A percentile compares a stretch with the other conserved stretches of the same genome.
These are phyloP conservation scores for Astrothelium macrocarpum DNA, from an alignment of 495 filamentous ascomycete species.

Conservation along the genomic window DNA sequence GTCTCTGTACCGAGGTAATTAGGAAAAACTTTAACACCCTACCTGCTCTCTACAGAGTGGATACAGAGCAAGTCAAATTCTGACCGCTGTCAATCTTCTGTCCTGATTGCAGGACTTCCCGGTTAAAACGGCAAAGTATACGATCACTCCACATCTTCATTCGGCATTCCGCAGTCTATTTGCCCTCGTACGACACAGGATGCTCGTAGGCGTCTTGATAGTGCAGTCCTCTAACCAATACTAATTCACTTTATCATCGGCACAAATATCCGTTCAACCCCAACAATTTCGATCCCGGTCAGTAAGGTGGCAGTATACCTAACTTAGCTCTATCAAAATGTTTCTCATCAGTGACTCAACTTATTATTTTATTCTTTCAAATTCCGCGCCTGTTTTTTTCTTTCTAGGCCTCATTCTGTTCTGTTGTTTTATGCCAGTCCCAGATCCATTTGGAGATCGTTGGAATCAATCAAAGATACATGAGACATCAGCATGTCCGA, in stretches of 20 bases:
- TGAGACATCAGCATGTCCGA: neutral
- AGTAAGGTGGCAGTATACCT: neutral
- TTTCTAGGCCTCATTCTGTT: neutral
- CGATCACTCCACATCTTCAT: neutral
- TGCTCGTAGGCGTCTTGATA: too few species aligned
- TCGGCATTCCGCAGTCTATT: neutral
- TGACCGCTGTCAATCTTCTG: neutral
- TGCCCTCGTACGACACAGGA: too few species aligned
- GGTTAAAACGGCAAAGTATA: neutral
- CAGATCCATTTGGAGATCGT: slow-evolving; percentile 1
- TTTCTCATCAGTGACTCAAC: slow-evolving; percentile 2
- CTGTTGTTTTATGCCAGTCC: neutral
- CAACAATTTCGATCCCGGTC: too few species aligned
- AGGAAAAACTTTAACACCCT: too few species aligned
- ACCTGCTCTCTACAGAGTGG: too few species aligned
- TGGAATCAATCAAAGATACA: neutral
- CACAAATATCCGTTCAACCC: too few species aligned
- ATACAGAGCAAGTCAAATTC: neutral
- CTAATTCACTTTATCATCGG: too few species aligned
- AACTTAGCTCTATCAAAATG: neutral
- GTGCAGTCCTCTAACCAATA: too few species aligned
- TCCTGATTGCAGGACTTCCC: neutral
- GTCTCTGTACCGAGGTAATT: too few species aligned
- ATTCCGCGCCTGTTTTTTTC: neutral
- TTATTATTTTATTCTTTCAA: neutral